Base-by-base conservation (phyloP, 495 filamentous ascomycete genomes). In the Sordaria brevicollis region DNA sequence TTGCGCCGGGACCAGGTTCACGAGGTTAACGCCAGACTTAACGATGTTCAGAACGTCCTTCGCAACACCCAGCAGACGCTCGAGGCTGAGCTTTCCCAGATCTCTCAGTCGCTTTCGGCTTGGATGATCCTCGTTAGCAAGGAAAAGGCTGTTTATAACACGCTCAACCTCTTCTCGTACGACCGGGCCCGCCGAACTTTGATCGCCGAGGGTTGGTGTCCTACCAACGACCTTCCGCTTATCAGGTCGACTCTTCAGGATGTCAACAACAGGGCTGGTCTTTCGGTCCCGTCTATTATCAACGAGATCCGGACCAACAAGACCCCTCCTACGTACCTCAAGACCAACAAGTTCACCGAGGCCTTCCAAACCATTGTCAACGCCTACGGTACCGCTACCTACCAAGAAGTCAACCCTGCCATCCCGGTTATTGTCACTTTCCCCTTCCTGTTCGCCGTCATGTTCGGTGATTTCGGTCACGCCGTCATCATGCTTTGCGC, bases 281-380 rank as follows among this genome's bases (percentile, higher is more conserved):
- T 97, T 65, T 94, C 93, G 57, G 94, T 97, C 29, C 94, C 96
- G 17, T 97, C 94, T 70, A 97, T 99, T 77, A 92, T 99, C 82
- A 97, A 97, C 76, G 93, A 96, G 80, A 95, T 99, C 77, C 89
- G 86, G 68, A 98, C 95, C 65, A 94, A 92, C 82, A 98, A 97
- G 84, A 97, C 92, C 11, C 95, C 95, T 37, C 95, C 95, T 2
- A 99, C 95, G 0, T 97, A 94, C 79, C 88, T 97, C 77, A 92
- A 93, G 78, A 97, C 93, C 41, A 99, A 97, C 84, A 97, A 94
- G 80, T 99, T 99, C 78, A 98, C 96, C 4, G 90, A 96, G 74
- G 95, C 87, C 19, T 99, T 99, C 85, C 95, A 99, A 79, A 99
- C 96, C 29, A 99, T 99, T 74, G 93, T 99, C 80, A 93, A 98